Evolutionary conservation across 2,329 filamentous ascomycete species (phyloP).

Genomic region (Epichloe uncinata): DNA sequence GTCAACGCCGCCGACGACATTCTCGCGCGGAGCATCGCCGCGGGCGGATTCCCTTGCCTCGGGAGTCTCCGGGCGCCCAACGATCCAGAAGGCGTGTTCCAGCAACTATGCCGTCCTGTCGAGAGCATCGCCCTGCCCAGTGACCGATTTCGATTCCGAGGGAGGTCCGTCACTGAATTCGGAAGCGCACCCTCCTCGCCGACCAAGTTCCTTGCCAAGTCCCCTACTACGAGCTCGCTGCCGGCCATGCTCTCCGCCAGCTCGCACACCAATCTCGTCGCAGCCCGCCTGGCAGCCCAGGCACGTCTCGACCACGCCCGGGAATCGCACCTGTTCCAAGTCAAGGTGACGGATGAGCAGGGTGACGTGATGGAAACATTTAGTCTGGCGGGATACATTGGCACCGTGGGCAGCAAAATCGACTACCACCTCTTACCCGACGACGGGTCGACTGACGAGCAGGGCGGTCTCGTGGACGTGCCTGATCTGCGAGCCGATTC

Average conservation of each 20-base stretch:
- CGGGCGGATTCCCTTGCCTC: conserved; percentile 49
- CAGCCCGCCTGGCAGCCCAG: conserved; percentile 51
- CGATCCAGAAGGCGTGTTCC: conserved; percentile 56
- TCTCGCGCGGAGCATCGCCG: conserved; percentile 48
- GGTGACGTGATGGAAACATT: conserved; percentile 38
- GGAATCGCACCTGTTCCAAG: conserved; percentile 37
- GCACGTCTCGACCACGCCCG: conserved; percentile 46
- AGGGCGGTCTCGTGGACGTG: conserved; percentile 41
- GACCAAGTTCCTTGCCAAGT: conserved; percentile 19
- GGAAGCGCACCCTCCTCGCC: conserved; percentile 13
- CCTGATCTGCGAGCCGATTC: conserved; percentile 34
- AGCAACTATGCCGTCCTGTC: conserved; percentile 52
- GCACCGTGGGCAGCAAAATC: conserved; percentile 44
- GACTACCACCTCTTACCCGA: conserved; percentile 48
- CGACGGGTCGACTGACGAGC: conserved; percentile 38
- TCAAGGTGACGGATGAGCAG: conserved; percentile 43
- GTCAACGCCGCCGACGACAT: conserved; percentile 43
- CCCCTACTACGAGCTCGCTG: conserved; percentile 22
- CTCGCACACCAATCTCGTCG: conserved; percentile 31
- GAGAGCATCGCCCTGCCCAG: conserved; percentile 38
- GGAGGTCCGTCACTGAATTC: conserved; percentile 7
- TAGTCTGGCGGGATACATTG: conserved; percentile 48
- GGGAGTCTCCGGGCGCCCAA: conserved; percentile 48
- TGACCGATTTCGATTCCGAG: conserved; percentile 29
- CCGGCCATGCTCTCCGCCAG: conserved; percentile 9